These are phyloP conservation scores for Pseudocercospora vitis DNA, from an alignment of 2,329 filamentous ascomycete genomes.

Conservation along the genomic window DNA sequence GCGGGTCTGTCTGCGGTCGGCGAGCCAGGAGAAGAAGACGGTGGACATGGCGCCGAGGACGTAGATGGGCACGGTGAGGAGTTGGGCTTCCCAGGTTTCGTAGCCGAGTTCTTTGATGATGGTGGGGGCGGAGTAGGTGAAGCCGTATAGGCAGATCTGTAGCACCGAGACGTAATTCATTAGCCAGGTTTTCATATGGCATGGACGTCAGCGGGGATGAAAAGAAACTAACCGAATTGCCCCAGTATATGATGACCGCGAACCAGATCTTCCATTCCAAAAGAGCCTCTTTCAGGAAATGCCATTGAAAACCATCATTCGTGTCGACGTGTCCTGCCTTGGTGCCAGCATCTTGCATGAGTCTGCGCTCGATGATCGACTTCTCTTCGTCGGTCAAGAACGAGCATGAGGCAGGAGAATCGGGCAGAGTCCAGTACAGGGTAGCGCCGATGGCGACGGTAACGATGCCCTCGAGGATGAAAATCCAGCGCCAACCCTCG, in stretches of 20 bases:
- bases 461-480: background rate
- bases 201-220: too few species aligned
- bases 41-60: background rate
- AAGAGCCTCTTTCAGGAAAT: background rate
- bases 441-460: background rate
- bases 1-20: background rate
- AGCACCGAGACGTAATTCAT: background rate
- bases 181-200: too few species aligned
- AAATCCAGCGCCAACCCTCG: background rate
- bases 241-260: background rate
- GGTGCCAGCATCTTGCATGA: background rate
- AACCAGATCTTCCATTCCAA: background rate
- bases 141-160: background rate
- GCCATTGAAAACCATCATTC: background rate
- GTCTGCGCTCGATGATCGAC: background rate
- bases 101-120: background rate
- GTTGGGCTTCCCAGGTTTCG: background rate
- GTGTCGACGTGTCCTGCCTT: background rate
- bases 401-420: background rate
- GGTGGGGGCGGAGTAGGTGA: background rate
- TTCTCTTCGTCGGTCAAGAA: background rate
- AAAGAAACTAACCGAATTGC: too few species aligned
- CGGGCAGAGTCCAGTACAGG: background rate
- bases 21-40: background rate
- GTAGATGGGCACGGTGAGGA: background rate